Conservation (phyloP, 2,329 filamentous ascomycete species). For the Ceratocystis harringtonii region DNA sequence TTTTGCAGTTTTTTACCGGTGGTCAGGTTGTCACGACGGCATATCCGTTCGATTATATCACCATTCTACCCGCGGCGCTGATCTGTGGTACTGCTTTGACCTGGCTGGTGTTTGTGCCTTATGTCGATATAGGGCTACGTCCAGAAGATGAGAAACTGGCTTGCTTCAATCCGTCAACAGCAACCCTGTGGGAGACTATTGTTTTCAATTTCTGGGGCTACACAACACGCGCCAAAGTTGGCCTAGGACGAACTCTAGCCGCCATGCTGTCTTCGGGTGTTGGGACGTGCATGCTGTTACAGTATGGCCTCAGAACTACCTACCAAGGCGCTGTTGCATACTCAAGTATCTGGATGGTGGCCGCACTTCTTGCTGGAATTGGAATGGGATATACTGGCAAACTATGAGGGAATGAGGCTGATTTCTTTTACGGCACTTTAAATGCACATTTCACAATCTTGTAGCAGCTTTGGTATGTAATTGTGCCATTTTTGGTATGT, state of each 20-base stretch:
- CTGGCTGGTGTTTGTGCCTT: conserved; percentile 62
- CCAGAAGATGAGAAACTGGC: conserved; percentile 34
- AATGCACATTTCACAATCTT: too few species aligned
- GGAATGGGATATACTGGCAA: conserved; percentile 37
- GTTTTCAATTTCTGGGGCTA: conserved; percentile 60
- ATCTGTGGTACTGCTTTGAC: conserved; percentile 54
- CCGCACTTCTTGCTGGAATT: conserved; percentile 44
- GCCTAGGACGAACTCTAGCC: conserved; percentile 48
- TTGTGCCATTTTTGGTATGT: too few species aligned
- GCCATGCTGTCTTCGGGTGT: conserved; percentile 42
- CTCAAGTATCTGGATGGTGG: conserved; percentile 58
- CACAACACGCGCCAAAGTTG: conserved; percentile 44
- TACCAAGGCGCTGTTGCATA: conserved; percentile 60
- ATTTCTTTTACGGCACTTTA: too few species aligned
- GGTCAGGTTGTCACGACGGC: conserved; percentile 54
- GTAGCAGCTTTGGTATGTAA: too few species aligned
- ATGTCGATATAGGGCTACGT: conserved; percentile 38
- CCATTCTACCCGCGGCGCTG: conserved; percentile 43
- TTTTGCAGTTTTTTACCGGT: conserved; percentile 62
- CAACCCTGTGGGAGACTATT: conserved; percentile 54
- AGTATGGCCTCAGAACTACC: conserved; percentile 52
- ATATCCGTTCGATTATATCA: conserved; percentile 45
- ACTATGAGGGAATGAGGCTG: neutral
- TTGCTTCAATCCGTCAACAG: conserved; percentile 48
- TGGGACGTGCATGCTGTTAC: conserved; percentile 49